phyloP scores from a whole-genome alignment of 2,329 filamentous ascomycete genomes.

The Alternaria novae-zelandiae region DNA sequence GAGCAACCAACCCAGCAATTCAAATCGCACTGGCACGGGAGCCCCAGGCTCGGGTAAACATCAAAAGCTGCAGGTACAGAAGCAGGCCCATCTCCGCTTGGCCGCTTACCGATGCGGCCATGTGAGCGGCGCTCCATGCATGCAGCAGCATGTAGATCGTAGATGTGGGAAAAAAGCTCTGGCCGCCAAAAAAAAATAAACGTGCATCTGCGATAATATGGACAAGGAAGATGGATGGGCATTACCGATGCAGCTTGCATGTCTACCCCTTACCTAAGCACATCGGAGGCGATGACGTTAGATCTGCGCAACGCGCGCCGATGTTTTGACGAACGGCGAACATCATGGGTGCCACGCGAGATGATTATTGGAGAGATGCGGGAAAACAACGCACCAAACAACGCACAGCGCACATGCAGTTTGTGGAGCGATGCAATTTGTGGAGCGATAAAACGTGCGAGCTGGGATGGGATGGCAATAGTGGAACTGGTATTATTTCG shows the following conservation, averaged over 20 bases:
- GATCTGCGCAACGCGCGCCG: conserved; percentile 1
- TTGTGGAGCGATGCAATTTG: neutral
- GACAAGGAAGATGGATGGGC: neutral
- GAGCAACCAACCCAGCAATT: neutral
- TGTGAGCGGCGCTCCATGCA: neutral
- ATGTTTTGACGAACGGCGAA: conserved; percentile 3
- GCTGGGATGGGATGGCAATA: neutral
- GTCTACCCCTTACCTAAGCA: neutral
- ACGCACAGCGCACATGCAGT: neutral
- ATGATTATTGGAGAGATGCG: neutral
- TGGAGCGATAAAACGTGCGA: neutral
- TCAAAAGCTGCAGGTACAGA: conserved; percentile 11
- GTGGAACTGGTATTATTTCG: neutral
- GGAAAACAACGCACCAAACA: neutral
- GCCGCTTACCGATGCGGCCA: neutral
- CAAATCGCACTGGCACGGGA: neutral
- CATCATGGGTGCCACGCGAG: neutral
- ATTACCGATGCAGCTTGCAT: neutral
- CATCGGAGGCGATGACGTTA: conserved; percentile 7
- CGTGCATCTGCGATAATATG: neutral
- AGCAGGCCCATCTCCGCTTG: conserved; percentile 10
- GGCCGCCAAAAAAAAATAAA: neutral
- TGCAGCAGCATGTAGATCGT: neutral
- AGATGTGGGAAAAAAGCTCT: neutral
- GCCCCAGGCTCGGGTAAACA: neutral